phyloP scores from a whole-genome alignment of 2,329 filamentous ascomycete species.

The Sporothrix mexicana region DNA sequence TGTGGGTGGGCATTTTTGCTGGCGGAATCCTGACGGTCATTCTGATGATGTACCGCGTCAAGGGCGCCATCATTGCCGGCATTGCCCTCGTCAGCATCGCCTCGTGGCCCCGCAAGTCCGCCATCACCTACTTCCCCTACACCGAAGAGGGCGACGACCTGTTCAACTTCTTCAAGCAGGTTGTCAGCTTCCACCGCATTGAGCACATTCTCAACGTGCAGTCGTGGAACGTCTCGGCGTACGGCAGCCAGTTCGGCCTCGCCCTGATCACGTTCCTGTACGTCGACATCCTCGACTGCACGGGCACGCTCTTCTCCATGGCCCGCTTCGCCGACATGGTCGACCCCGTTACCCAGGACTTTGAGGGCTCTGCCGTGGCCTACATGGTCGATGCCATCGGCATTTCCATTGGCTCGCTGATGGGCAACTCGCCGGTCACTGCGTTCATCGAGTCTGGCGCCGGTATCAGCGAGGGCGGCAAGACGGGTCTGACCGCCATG shows the following conservation, averaged over 20 bases:
- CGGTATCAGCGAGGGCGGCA: constrained; percentile 75
- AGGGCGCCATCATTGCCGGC: constrained; percentile 75
- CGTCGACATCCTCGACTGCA: constrained; percentile 79
- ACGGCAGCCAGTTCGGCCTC: constrained; percentile 68
- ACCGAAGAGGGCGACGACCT: constrained; percentile 65
- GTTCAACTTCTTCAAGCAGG: constrained; percentile 75
- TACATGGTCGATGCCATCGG: constrained; percentile 75
- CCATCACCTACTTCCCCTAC: constrained; percentile 75
- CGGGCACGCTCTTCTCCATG: constrained; percentile 81
- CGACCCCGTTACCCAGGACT: constrained; percentile 67
- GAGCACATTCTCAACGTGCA: constrained; percentile 65
- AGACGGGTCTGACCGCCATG: constrained; percentile 74
- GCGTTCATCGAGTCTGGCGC: constrained; percentile 78
- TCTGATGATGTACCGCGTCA: constrained; percentile 79
- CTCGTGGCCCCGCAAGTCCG: constrained; percentile 71
- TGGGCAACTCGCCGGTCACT: constrained; percentile 74
- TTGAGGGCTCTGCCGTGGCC: constrained; percentile 81
- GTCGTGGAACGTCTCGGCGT: constrained; percentile 65
- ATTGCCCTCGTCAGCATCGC: constrained; percentile 74
- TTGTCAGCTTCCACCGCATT: constrained; percentile 75
- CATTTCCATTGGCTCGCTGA: constrained; percentile 72
- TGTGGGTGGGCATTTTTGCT: constrained; percentile 82
- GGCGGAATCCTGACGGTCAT: constrained; percentile 78
- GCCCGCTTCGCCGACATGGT: constrained; percentile 70
- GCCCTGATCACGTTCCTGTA: constrained; percentile 80